Base-by-base conservation (phyloP, 495 filamentous ascomycete species). In the Terfezia boudieri region DNA sequence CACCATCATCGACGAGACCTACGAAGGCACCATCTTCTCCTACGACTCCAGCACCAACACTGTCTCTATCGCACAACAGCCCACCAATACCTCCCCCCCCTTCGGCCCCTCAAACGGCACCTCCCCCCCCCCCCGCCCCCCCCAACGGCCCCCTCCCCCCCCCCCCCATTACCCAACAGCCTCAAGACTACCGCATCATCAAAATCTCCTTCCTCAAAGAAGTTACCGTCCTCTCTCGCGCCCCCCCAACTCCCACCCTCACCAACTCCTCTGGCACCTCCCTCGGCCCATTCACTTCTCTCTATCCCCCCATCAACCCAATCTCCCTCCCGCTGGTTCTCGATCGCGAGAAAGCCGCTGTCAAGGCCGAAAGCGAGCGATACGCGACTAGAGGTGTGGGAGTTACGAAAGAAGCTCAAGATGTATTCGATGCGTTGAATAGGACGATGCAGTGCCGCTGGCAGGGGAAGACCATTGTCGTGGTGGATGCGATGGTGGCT, bases 11-110 rank as follows among this genome's bases (percentile, higher is more conserved):
- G 41, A 69, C 67, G 36, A 67, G 61, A 37, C 63, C 68, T 53
- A 76, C 68, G 78, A 82, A 65, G 81, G 81, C 55, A 76, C 70
- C 14, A 71, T 84, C 51, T 82, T 77, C 64, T 79, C 81, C n/a
- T 75, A 75, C 53, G 78, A 75, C 62, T 76, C 79, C 37, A 70
- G 77, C 62, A 80, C 78, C 53, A 79, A 79, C 66, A 72, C 81
- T 20, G 68, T 84, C 55, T 74, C 76, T 10, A 71, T 84, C 59
- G 74, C 56, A 9, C 58, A 59, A 17, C 22, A 53, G 51, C 82
- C 77, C 64, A 79, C 81, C 14, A 74, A 75, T 52, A 77, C 74
- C 62, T 76, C 79, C 37, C 70, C 78, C 62, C 79, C 78, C 53
- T 79, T 78, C 64, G 71, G 80, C 22, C 69, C 83, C 54, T 74